Evolutionary conservation across 1,284 basidiomycete species (phyloP), one percentile per base, ranked within the genome.

Genomic region (Sporisorium reilianum): DNA sequence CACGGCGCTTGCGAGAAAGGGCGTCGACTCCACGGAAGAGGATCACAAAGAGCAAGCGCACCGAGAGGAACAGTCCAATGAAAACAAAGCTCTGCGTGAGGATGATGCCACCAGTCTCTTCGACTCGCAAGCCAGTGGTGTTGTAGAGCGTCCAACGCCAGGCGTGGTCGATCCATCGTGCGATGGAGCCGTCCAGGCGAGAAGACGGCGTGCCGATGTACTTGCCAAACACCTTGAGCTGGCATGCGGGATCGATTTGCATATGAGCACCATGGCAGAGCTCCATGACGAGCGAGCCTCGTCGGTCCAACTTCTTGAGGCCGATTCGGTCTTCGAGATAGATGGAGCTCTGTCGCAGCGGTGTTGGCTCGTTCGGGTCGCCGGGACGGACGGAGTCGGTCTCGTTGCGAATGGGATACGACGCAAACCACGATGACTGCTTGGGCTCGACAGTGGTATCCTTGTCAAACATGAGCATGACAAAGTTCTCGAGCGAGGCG

Each of bases 291-390:
- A 84, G 75, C n/a, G 75, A 87, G 4, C 90, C 91, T 7, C 87
- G 85, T 80, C 92, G 88, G 81, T 97, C 92, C 49, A 99, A 88
- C 54, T 85, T 82, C 23, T 89, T 88, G 44, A 99, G 86, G 1
- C 96, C 96, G 71, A 98, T 93, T 89, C 93, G 94, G 85, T 99
- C 93, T 55, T 94, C 89, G 2, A 81, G 83, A 85, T 97, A 99
- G 41, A 97, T 86, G 7, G 89, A 89, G 77, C 95, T 94, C 55
- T 85, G 77, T 22, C 88, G 87, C 89, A 97, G 91, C 0, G 92
- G 90, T 50, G 94, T 88, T 62, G 85, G 85, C 28, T 54, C 54
- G 22, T 61, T 38, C 36, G 36, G 16, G 18, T 55, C 25, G 25
- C 26, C 53, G 12, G 41, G 38, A n/a, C 45, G 36, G n/a, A 14